These are phyloP conservation scores for Pythium volutum DNA, from an alignment of 352 stramenopile genomes.

Conservation along the genomic window DNA sequence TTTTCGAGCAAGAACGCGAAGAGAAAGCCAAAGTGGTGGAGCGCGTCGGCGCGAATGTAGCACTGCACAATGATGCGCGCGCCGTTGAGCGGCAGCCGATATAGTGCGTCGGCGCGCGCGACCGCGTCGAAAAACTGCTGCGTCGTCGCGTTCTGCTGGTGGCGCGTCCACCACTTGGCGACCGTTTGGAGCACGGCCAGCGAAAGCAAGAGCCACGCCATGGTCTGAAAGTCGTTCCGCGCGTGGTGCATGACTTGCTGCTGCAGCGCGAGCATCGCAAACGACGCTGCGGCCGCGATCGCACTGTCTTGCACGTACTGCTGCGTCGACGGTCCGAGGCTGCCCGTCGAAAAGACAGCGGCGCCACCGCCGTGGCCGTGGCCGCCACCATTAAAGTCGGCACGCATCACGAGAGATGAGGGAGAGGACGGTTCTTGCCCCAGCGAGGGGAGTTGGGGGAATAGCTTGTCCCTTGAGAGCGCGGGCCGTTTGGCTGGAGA, in stretches of 20 bases:
- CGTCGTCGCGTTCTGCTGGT: slow-evolving; percentile 25
- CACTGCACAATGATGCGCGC: slow-evolving; percentile 38
- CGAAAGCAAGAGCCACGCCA: slow-evolving; percentile 26
- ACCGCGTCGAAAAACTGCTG: slow-evolving; percentile 20
- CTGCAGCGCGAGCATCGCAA: slow-evolving; percentile 30
- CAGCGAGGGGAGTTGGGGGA: slow-evolving; percentile 5
- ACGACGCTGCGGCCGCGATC: slow-evolving; percentile 21
- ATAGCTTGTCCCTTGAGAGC: no score
- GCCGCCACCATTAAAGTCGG: slow-evolving; percentile 9
- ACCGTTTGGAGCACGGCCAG: slow-evolving; percentile 15
- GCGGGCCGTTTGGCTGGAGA: background rate
- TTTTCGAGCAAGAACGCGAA: slow-evolving; percentile 70
- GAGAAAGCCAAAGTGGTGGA: slow-evolving; percentile 67
- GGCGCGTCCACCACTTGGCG: slow-evolving; percentile 22
- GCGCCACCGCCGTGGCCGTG: background rate
- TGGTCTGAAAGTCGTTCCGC: slow-evolving; percentile 31
- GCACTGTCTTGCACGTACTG: slow-evolving; percentile 27
- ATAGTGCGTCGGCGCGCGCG: slow-evolving; percentile 13
- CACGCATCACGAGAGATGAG: slow-evolving; percentile 4
- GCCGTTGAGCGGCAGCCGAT: slow-evolving; percentile 33
- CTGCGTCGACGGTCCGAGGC: slow-evolving; percentile 13
- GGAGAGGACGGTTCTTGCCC: background rate
- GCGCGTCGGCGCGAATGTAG: slow-evolving; percentile 47
- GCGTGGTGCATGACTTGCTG: slow-evolving; percentile 31
- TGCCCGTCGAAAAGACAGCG: slow-evolving; percentile 17